A percentile compares a stretch with the other conserved stretches of the same genome.
Conservation (phyloP, 2,329 filamentous ascomycete species). For the Davidsoniella virescens region DNA sequence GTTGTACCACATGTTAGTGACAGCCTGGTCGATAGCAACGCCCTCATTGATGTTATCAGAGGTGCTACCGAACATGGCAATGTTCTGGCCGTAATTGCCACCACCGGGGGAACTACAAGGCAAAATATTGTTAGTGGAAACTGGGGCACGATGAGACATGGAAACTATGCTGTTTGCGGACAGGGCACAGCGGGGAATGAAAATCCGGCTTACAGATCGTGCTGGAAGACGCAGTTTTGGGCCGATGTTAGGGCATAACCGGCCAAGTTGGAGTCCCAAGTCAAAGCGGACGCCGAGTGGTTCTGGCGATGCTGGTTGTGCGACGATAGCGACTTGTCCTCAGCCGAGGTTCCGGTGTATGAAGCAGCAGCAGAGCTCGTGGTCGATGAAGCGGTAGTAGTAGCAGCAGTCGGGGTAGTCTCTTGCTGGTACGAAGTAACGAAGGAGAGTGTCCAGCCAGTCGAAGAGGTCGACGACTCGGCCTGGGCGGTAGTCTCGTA, state of each 20-base stretch:
- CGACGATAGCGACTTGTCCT: conserved; percentile 34
- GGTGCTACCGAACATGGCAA: conserved; percentile 46
- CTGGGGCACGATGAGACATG: not conserved
- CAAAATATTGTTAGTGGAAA: not conserved
- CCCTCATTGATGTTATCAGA: conserved; percentile 20
- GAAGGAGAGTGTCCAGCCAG: not conserved
- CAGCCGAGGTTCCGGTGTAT: conserved; percentile 16
- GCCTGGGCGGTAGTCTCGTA: not conserved
- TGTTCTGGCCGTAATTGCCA: conserved; percentile 77
- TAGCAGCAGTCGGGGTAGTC: not conserved
- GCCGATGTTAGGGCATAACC: conserved; percentile 48
- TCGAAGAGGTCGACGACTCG: conserved; percentile 4
- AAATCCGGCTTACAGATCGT: conserved; percentile 49
- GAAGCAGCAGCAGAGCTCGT: conserved; percentile 10
- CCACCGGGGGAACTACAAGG: conserved; percentile 33
- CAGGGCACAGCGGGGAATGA: not conserved
- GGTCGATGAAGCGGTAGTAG: conserved; percentile 1
- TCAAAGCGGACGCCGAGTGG: conserved; percentile 51
- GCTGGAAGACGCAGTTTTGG: conserved; percentile 51
- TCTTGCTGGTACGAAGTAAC: not conserved
- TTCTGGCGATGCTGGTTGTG: conserved; percentile 82
- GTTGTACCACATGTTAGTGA: conserved; percentile 83
- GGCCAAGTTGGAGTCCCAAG: conserved; percentile 50
- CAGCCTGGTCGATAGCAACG: conserved; percentile 45
- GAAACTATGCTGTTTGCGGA: not conserved